Evolutionary conservation across 495 filamentous ascomycete species (phyloP).

Genomic region (Clohesyomyces aquaticus): DNA sequence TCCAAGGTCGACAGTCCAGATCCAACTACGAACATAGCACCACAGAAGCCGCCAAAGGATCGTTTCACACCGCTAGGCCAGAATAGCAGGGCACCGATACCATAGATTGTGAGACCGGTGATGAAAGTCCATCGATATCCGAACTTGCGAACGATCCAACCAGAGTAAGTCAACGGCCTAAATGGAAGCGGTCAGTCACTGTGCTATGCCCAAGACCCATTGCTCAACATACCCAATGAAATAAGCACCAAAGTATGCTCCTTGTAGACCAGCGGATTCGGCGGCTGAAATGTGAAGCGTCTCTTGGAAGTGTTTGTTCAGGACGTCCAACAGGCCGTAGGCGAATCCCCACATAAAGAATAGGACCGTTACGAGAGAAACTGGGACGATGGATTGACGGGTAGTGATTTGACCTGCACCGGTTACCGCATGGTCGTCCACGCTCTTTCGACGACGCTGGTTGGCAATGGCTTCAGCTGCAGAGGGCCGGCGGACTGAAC

Average conservation of each 20-base stretch:
- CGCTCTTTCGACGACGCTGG: conserved; percentile 13
- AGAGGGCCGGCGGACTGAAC: conserved; percentile 15
- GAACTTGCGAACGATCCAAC: conserved; percentile 67
- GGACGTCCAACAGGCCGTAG: conserved; percentile 57
- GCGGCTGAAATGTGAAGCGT: conserved; percentile 52
- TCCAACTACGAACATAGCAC: conserved; percentile 70
- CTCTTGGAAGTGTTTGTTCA: conserved; percentile 59
- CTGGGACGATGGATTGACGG: conserved; percentile 25
- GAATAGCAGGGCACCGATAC: conserved; percentile 65
- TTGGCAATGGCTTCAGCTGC: conserved; percentile 19
- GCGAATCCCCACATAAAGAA: conserved; percentile 54
- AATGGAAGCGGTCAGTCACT: no score
- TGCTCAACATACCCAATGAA: conserved; percentile 64
- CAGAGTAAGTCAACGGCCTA: conserved; percentile 66
- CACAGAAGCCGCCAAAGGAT: conserved; percentile 74
- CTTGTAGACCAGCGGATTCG: conserved; percentile 53
- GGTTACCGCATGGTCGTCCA: conserved; percentile 21
- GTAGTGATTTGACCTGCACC: conserved; percentile 24
- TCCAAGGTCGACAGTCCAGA: conserved; percentile 71
- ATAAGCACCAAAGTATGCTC: conserved; percentile 61
- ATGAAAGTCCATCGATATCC: conserved; percentile 68
- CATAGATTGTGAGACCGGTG: conserved; percentile 58
- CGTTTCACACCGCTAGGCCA: conserved; percentile 61
- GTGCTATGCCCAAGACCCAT: no score
- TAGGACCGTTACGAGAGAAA: conserved; percentile 19